A percentile compares a stretch with the other conserved stretches of the same genome.
phyloP scores from a whole-genome alignment of 73 alveolate species.

The Diophrys appendiculata region DNA sequence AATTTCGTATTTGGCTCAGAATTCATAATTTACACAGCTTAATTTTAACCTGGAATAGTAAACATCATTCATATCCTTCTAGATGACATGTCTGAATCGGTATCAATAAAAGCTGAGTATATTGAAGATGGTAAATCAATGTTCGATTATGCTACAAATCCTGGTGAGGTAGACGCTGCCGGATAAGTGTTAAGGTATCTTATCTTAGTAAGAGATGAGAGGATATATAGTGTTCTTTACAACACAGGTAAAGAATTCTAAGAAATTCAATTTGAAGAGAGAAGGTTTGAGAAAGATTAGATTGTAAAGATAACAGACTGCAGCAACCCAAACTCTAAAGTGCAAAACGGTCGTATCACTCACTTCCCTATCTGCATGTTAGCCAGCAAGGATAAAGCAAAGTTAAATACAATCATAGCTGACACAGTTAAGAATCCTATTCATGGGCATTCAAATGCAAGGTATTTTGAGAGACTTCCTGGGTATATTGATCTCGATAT shows the following conservation, averaged over 20 bases:
- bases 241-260: constrained; percentile 52
- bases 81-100: constrained; percentile 70
- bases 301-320: not conserved
- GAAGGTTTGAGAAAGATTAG: constrained; percentile 24
- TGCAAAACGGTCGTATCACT: constrained; percentile 7
- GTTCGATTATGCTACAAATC: constrained; percentile 34
- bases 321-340: not conserved
- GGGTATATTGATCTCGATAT: constrained; percentile 58
- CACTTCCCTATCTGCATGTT: constrained; percentile 46
- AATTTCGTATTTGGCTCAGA: constrained; percentile 46
- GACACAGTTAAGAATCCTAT: constrained; percentile 23
- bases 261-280: constrained; percentile 51
- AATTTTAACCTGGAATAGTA: constrained; percentile 25
- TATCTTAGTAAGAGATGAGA: constrained; percentile 45
- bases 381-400: constrained; percentile 43
- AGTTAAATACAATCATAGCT: constrained; percentile 1
- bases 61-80: constrained; percentile 63
- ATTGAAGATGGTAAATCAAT: constrained; percentile 30
- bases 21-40: constrained; percentile 47
- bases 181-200: constrained; percentile 61
- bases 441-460: constrained; percentile 37
- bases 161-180: not conserved
- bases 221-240: constrained; percentile 41
- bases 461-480: constrained; percentile 65
- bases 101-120: constrained; percentile 57